Percentiles rank a stretch among this genome's conserved stretches.
These are phyloP conservation scores for Saccharomyces hybrid DNA, from an alignment of 1,139 yeast species.

Conservation along the genomic window DNA sequence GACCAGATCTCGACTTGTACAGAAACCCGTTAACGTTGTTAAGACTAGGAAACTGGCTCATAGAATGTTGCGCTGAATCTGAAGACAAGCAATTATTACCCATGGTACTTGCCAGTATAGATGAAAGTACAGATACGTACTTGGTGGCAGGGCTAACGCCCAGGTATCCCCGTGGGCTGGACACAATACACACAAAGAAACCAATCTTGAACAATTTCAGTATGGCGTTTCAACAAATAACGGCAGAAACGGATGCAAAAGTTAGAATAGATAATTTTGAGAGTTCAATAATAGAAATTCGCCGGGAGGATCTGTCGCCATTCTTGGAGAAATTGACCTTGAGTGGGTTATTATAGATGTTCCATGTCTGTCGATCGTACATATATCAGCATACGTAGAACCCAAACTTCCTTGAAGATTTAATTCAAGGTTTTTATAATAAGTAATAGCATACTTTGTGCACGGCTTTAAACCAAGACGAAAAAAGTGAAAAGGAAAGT, in stretches of 20 bases:
- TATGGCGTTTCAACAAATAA: constrained; percentile 81
- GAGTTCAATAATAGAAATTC: constrained; percentile 82
- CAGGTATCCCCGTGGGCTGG: constrained; percentile 59
- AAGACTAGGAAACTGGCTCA: constrained; percentile 81
- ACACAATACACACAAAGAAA: constrained; percentile 36
- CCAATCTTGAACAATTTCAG: constrained; percentile 69
- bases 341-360: constrained; percentile 36
- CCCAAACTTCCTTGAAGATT: background rate
- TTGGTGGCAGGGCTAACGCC: constrained; percentile 89
- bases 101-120: constrained; percentile 78
- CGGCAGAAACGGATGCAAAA: constrained; percentile 74
- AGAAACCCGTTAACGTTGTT: constrained; percentile 79
- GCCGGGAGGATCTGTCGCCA: constrained; percentile 80
- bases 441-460: background rate
- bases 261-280: constrained; percentile 91
- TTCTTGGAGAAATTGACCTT: constrained; percentile 71
- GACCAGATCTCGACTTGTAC: constrained; percentile 71
- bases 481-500: background rate
- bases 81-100: constrained; percentile 65
- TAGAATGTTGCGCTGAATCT: constrained; percentile 81
- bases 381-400: background rate
- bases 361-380: background rate
- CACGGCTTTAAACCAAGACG: background rate
- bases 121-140: constrained; percentile 66
- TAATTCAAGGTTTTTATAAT: background rate